Evolutionary conservation across 1,139 yeast species (phyloP).

Genomic region (Debaryomyces fabryi): DNA sequence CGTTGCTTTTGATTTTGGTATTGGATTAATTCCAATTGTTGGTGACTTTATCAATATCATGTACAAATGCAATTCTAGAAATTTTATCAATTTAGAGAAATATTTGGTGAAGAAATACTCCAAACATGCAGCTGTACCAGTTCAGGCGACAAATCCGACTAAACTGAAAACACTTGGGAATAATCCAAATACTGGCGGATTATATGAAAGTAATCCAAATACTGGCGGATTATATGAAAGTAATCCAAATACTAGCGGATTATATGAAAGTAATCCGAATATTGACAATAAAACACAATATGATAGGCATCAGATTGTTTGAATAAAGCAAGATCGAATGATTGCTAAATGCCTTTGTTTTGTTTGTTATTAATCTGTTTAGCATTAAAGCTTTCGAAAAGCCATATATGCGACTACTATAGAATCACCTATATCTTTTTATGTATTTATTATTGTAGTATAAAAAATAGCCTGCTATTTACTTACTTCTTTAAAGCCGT

Average conservation of each 20-base stretch:
- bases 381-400: not conserved
- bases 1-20: conserved; percentile 61
- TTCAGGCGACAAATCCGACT: not conserved
- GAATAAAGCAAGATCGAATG: not conserved
- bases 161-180: not conserved
- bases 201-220: not conserved
- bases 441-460: not conserved
- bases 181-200: not conserved
- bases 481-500: conserved; percentile 21
- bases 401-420: not conserved
- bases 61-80: conserved; percentile 76
- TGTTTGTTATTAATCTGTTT: not conserved
- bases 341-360: not conserved
- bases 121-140: not conserved
- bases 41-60: conserved; percentile 71
- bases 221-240: not conserved
- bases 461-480: conserved; percentile 2
- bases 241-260: not conserved
- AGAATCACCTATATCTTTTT: not conserved
- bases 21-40: conserved; percentile 73
- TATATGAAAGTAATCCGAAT: not conserved
- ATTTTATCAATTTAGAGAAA: conserved; percentile 64
- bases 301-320: not conserved
- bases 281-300: not conserved
- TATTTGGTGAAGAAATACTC: conserved; percentile 50